A percentile compares a stretch with the other conserved stretches of the same genome.
phyloP scores from a whole-genome alignment of 2,329 filamentous ascomycete genomes.

The Pestalotiopsis sp. region DNA sequence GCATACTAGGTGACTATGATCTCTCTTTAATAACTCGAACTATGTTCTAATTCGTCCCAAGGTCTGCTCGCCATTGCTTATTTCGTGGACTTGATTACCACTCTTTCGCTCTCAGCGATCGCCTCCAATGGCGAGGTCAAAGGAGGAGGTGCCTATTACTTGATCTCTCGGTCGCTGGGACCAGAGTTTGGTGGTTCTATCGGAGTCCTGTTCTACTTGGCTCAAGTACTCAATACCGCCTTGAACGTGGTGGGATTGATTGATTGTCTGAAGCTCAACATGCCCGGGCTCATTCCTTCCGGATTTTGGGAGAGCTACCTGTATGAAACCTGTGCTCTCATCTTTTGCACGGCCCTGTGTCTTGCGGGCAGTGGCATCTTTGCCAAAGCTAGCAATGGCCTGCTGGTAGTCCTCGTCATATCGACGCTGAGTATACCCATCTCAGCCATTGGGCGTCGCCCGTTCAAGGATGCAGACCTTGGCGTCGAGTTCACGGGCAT shows the following conservation, averaged over 20 bases:
- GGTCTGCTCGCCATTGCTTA: constrained; percentile 78
- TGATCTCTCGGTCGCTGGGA: constrained; percentile 83
- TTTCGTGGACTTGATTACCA: constrained; percentile 79
- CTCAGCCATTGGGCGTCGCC: constrained; percentile 69
- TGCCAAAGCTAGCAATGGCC: constrained; percentile 75
- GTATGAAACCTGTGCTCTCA: constrained; percentile 71
- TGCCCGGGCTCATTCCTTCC: constrained; percentile 67
- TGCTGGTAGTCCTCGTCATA: constrained; percentile 71
- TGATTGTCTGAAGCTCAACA: constrained; percentile 78
- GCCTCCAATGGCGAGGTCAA: constrained; percentile 89
- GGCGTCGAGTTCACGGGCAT: constrained; percentile 79
- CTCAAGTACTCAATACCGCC: constrained; percentile 84
- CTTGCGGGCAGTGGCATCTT: constrained; percentile 81
- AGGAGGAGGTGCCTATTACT: constrained; percentile 84
- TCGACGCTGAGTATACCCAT: constrained; percentile 81
- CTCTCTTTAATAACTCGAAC: not conserved
- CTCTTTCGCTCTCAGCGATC: constrained; percentile 84
- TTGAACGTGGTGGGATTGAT: constrained; percentile 87
- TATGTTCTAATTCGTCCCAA: constrained; percentile 32
- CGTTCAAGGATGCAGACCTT: constrained; percentile 65
- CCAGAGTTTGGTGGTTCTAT: constrained; percentile 91
- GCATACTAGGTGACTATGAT: constrained; percentile 70
- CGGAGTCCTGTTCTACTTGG: constrained; percentile 86
- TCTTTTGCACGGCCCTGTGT: constrained; percentile 75
- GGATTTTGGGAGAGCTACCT: constrained; percentile 79